Evolutionary conservation across 768 basidiomycete genomes (phyloP).

Genomic region (Pleurotus pulmonarius): DNA sequence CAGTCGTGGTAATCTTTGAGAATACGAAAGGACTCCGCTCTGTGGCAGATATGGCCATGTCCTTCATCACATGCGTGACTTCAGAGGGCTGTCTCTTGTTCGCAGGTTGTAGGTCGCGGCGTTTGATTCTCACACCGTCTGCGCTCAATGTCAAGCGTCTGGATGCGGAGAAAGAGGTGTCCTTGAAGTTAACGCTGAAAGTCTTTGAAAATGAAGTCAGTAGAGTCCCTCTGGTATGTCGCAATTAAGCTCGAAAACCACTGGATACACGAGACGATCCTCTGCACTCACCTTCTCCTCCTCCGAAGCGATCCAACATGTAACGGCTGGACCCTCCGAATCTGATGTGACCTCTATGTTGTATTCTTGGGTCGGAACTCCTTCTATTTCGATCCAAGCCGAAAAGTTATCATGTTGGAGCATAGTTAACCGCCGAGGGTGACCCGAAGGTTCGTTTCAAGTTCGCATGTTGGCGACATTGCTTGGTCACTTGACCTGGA

Average conservation of each 20-base stretch:
- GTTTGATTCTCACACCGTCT: too few relatives aligned
- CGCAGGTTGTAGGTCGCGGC: too few relatives aligned
- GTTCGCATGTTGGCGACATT: too few relatives aligned
- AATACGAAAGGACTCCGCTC: conserved; percentile 5
- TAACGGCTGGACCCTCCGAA: conserved; percentile 12
- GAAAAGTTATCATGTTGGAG: background rate
- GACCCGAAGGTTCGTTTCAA: too few relatives aligned
- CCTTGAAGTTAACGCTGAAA: background rate
- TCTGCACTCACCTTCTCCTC: conserved; percentile 16
- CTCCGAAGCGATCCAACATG: conserved; percentile 27
- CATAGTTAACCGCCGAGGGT: background rate
- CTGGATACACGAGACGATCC: too few relatives aligned
- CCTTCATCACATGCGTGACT: background rate
- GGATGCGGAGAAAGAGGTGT: too few relatives aligned
- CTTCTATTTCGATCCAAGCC: conserved; percentile 14
- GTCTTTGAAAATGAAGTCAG: background rate
- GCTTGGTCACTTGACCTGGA: too few relatives aligned
- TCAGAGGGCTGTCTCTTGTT: too few relatives aligned
- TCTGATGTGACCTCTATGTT: conserved; percentile 6
- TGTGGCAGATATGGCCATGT: background rate
- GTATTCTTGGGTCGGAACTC: conserved; percentile 16
- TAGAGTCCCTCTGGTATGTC: background rate
- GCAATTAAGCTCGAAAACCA: too few relatives aligned
- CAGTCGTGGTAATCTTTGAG: conserved; percentile 8
- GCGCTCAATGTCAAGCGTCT: too few relatives aligned